Percentiles rank a stretch among this genome's conserved stretches.
Conservation (phyloP, 805 yeast genomes). For the Wickerhamomyces chambardii region DNA sequence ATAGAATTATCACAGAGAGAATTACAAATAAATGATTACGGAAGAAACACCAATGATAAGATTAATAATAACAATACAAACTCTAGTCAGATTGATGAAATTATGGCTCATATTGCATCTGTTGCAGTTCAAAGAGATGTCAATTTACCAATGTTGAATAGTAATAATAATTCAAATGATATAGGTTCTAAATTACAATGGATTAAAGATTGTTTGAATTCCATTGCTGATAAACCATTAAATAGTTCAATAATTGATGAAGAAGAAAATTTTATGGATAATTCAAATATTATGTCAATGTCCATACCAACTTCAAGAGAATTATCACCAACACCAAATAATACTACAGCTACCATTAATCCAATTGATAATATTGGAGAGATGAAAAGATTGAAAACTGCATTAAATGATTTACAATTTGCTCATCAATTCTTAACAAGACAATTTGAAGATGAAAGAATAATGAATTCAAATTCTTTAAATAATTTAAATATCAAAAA, state of each 20-base stretch:
- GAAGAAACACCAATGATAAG: too few species aligned
- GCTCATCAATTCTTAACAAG: conserved; percentile 63
- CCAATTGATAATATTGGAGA: conserved; percentile 1
- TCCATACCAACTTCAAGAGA: too few species aligned
- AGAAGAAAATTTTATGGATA: too few species aligned
- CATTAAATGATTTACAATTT: conserved; percentile 59
- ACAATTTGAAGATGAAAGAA: conserved; percentile 60
- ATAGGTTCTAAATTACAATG: conserved; percentile 8
- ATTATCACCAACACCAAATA: too few species aligned
- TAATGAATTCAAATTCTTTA: conserved; percentile 41
- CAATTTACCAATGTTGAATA: conserved; percentile 6
- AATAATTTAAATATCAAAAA: conserved; percentile 45
- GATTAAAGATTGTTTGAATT: conserved; percentile 17
- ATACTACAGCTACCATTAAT: background rate
- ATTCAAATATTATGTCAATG: too few species aligned
- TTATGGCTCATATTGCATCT: conserved; percentile 16
- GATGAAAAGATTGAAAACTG: conserved; percentile 35
- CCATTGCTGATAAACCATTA: conserved; percentile 1
- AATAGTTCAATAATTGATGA: too few species aligned
- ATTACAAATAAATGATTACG: too few species aligned
- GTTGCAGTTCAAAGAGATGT: conserved; percentile 16
- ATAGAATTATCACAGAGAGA: too few species aligned
- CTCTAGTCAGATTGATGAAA: conserved; percentile 10
- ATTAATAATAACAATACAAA: too few species aligned
- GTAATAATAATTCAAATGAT: conserved; percentile 1